Base-by-base conservation (phyloP, 2,329 filamentous ascomycete genomes). In the Exophiala aquamarina region DNA sequence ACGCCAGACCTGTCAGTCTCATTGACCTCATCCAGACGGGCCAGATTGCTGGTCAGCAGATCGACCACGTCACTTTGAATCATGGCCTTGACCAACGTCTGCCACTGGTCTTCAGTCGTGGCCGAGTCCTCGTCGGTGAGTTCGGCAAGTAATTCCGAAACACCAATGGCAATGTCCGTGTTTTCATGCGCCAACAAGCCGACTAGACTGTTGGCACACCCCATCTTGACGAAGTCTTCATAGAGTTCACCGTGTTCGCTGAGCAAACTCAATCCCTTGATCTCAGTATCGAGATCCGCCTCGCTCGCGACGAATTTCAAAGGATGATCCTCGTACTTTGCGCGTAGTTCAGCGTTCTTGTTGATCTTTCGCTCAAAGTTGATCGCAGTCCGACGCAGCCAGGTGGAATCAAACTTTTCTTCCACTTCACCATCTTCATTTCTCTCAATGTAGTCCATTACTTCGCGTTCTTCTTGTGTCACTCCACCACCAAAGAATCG, bases 401-500 rank as follows among this genome's bases (percentile, higher is more conserved):
- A 98, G 1, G 84, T 72, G 2, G 73, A 71, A 66, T 98, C 91
- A 54, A 95, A 87, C 66, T 86, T 91, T n/a, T 41, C 43, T 37
- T 59, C 58, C 17, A 35, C 44, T 15, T 75, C 74, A 19, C 72
- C 75, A 39, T 73, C 72, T 42, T 85, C 82, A 56, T 81, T 76
- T 47, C 79, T 74, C 53, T 96, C 89, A 53, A 98, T 82, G 63
- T 86, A 97, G 68, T 97, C 87, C 61, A 98, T 78, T 15, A 93
- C 88, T 59, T 90, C 81, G 2, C 83, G 84, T 56, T 94, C 89
- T 57, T 89, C 79, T 48, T 84, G 78, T 19, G 86, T 89, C 59
- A 98, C 86, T 26, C 93, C 93, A 44, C 90, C 88, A 34, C 92
- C 93, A 60, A 96, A 98, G 73, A 98, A 98, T 9, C 93, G 84